Percentiles rank a stretch among this genome's conserved stretches.
These are phyloP conservation scores for Mycena vitilis DNA, from an alignment of 768 basidiomycete genomes.

Conservation along the genomic window DNA sequence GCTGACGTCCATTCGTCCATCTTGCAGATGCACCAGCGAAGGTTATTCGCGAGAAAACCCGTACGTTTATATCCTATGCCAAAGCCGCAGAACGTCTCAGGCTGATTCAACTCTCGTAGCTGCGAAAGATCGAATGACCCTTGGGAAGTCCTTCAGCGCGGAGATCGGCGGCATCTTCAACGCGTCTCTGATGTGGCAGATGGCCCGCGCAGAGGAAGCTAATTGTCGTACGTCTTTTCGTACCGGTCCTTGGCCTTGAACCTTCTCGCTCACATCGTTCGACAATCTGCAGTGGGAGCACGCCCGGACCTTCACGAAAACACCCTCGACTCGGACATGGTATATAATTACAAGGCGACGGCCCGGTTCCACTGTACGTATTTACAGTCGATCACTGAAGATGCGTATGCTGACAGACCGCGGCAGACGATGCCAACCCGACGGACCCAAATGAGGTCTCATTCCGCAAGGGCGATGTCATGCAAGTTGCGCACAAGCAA, in stretches of 20 bases:
- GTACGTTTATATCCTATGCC: not conserved
- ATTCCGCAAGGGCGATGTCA: conserved; percentile 3
- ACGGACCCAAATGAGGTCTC: not conserved
- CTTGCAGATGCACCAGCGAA: not conserved
- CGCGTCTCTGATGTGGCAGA: not conserved
- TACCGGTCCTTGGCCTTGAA: not conserved
- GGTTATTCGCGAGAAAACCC: not conserved
- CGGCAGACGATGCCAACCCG: not conserved
- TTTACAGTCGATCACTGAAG: not conserved
- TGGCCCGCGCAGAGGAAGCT: not conserved
- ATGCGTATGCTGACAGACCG: not conserved
- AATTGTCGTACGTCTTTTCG: not conserved
- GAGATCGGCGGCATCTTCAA: not conserved
- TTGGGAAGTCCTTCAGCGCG: not conserved
- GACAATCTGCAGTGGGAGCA: not conserved
- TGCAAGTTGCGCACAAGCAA: conserved; percentile 8
- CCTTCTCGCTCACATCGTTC: not conserved
- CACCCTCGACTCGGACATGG: not conserved
- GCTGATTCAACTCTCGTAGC: too few relatives aligned
- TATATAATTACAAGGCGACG: not conserved
- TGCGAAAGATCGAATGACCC: not conserved
- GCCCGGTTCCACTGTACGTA: not conserved
- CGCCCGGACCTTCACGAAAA: not conserved
- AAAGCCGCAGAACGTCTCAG: not conserved
- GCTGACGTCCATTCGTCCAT: not conserved